Percentiles rank a stretch among this genome's conserved stretches.
phyloP scores from a whole-genome alignment of 352 stramenopile genomes.

The Globisporangium nagaii region DNA sequence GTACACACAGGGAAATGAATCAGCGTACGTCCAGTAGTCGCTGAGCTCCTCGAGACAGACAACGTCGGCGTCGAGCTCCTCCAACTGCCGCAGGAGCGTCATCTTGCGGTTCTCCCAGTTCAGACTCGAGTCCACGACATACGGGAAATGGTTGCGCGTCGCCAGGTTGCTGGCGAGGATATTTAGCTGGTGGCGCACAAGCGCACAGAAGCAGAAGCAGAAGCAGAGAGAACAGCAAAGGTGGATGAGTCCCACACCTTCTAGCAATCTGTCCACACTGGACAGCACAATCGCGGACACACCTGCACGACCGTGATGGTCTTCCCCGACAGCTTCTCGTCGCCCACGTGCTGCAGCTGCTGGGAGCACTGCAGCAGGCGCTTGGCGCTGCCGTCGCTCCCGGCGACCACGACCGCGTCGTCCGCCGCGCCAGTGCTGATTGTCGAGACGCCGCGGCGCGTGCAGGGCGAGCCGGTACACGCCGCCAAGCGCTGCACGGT shows the following conservation, averaged over 20 bases:
- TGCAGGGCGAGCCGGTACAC: conserved; percentile 3
- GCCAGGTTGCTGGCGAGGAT: conserved; percentile 84
- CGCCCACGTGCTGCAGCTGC: conserved; percentile 32
- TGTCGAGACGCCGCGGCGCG: conserved; percentile 17
- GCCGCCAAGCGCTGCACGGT: conserved; percentile 25
- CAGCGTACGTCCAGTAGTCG: conserved; percentile 84
- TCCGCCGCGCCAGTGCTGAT: background rate
- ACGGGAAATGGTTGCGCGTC: conserved; percentile 81
- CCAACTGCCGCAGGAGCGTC: conserved; percentile 65
- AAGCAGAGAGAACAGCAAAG: background rate
- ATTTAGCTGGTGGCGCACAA: conserved; percentile 42
- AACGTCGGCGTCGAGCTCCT: conserved; percentile 73
- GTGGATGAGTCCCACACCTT: background rate
- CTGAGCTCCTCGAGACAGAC: conserved; percentile 83
- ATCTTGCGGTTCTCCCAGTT: conserved; percentile 84
- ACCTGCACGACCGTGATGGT: conserved; percentile 80
- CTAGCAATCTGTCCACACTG: too few species aligned
- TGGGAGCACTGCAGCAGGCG: conserved; percentile 42
- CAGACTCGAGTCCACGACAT: conserved; percentile 74
- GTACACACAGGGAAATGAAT: background rate
- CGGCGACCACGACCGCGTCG: background rate
- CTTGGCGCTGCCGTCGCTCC: background rate
- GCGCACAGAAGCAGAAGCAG: background rate
- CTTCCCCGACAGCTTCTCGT: conserved; percentile 34
- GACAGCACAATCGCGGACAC: too few species aligned